These are phyloP conservation scores for Wickerhamiella alocasiicola DNA, from an alignment of 805 yeast genomes.

Conservation along the genomic window DNA sequence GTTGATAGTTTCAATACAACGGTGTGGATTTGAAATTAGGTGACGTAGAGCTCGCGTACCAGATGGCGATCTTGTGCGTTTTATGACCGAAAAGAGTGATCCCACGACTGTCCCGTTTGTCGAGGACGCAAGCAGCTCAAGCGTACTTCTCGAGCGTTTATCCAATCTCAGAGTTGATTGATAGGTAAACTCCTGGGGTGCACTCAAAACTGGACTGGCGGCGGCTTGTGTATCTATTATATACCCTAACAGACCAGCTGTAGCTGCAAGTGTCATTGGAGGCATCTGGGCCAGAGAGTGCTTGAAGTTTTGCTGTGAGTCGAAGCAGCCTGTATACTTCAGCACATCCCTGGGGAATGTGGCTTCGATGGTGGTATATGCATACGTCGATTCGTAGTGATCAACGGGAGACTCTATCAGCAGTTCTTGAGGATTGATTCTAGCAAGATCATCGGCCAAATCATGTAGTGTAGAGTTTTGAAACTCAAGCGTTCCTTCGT, in stretches of 20 bases:
- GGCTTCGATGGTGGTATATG: neutral
- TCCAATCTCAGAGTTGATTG: conserved; percentile 38
- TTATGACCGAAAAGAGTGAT: neutral
- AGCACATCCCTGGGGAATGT: neutral
- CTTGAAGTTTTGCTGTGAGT: conserved; percentile 26
- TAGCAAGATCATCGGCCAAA: conserved; percentile 56
- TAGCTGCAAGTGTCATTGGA: conserved; percentile 41
- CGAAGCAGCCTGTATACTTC: conserved; percentile 26
- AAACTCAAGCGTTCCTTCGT: conserved; percentile 61
- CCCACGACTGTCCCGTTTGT: neutral
- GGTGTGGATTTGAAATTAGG: conserved; percentile 75
- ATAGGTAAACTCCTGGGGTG: conserved; percentile 36
- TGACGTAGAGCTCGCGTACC: conserved; percentile 58
- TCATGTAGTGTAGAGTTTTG: conserved; percentile 51
- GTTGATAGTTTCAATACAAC: conserved; percentile 42
- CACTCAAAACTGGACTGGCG: conserved; percentile 44
- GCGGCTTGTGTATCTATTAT: conserved; percentile 62
- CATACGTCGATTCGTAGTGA: neutral
- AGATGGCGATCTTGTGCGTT: conserved; percentile 5
- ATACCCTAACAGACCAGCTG: conserved; percentile 54
- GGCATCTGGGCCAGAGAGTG: conserved; percentile 17
- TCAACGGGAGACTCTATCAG: conserved; percentile 30
- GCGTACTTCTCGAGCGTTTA: conserved; percentile 67
- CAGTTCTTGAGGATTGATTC: conserved; percentile 74
- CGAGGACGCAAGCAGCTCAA: conserved; percentile 1